Evolutionary conservation across 2,329 filamentous ascomycete genomes (phyloP), one percentile per base, ranked within the genome.

Genomic region (Diplodia seriata): DNA sequence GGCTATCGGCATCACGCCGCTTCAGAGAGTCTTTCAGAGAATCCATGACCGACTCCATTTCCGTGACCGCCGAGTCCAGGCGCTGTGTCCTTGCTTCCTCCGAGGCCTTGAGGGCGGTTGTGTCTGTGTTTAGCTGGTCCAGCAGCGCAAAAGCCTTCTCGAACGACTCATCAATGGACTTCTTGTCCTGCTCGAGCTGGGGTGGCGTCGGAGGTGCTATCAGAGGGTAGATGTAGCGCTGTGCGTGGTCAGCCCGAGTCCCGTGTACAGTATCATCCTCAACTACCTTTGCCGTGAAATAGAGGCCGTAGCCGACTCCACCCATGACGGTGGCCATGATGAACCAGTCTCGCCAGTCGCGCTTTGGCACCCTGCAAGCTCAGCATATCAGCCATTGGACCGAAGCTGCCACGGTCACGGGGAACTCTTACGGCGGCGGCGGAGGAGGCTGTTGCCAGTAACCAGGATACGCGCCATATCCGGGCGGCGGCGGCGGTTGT

Each of bases 331-430:
- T 99, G 8, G 95, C 95, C 93, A 98, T 97, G 80, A 99, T 98
- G 81, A 99, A 99, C 91, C 93, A 98, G 77, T 99, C 95, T 70
- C 96, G 87, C 95, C 95, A 99, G 81, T 99, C 95, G 75, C 95
- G 86, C 76, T 89, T 90, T 3, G 93, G 93, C 2, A 89, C 75
- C 66, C 77, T 80, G 9, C 26, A 31, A 33, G 18, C 33, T 23
- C 40, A 8, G 8, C n/a, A 14, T 33, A 47, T 67, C 36, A 67
- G 66, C 36, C 23, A 15, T 49, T 38, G n/a, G 15, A 33, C 23
- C 33, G 18, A 33, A 26, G 5, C 2, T 18, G 14, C 12, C 3
- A 4, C 9, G 1, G 31, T 23, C 47, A 20, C n/a, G 47, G 3
- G 14, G 2, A 31, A 15, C 18, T 51, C 56, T 83, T 87, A 84